Evolutionary conservation across 2,329 filamentous ascomycete species (phyloP), one percentile per base, ranked within the genome.

Genomic region (Calonectria naviculata): DNA sequence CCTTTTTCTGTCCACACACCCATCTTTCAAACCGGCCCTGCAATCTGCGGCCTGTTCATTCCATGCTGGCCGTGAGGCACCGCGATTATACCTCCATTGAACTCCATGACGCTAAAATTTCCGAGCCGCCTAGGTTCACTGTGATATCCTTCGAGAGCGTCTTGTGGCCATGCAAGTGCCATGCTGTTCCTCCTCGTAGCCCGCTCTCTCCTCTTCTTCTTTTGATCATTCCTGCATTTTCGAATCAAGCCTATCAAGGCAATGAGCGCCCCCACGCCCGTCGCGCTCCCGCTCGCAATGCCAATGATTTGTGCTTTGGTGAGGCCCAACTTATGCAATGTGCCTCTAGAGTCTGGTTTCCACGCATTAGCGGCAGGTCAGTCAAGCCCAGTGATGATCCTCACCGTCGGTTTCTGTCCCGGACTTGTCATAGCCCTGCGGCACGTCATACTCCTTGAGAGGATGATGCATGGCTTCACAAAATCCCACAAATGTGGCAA

Each of bases 361-460:
- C 31, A 34, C 12, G 17, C 4, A n/a, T 56, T 17, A 56, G 52
- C 12, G 38, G 7, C 12, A 4, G n/a, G 13, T 4, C 21, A 38
- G 31, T 24, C 52, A 24, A 38, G n/a, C n/a, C 12, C 12, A 26
- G 31, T 17, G 31, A 15, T 24, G n/a, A 17, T 8, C 49, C 52
- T 36, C 26, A 38, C 31, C 29, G 5, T 38, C 12, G n/a, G 12
- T 38, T 24, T 56, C 52, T 17, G n/a, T 26, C 21, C 31, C 29
- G 9, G 31, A 36, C 31, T 15, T 17, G 17, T 94, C 94, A 15
- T 70, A 71, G 12, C 65, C 69, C 19, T 44, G 36, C 13, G 69
- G 69, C 8, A 65, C 46, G 26, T 71, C 52, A 2, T 52, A 3
- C 9, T 61, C 61, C 21, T 36, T 5, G 0, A 68, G 49, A 2